phyloP scores from a whole-genome alignment of 2,329 filamentous ascomycete genomes.

The Parastagonospora avenae region DNA sequence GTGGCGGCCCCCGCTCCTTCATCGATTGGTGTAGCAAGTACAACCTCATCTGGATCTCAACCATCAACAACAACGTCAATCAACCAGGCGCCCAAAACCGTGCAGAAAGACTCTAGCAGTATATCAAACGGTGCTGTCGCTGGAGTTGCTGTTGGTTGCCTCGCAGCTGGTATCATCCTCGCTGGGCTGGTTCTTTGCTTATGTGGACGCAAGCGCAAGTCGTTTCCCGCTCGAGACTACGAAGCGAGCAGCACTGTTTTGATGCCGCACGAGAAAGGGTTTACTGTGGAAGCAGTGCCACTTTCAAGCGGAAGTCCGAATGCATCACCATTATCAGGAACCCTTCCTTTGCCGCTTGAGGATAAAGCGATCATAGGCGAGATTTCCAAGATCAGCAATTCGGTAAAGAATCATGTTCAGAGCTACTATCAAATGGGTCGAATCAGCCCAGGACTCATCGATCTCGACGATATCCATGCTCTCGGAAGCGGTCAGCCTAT shows the following conservation, averaged over 20 bases:
- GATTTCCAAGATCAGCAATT: slow-evolving; percentile 38
- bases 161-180: slow-evolving; percentile 37
- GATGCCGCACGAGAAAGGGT: slow-evolving; percentile 25
- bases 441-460: slow-evolving; percentile 26
- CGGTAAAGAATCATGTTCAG: slow-evolving; percentile 46
- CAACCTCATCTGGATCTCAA: no score
- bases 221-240: slow-evolving; percentile 4
- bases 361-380: slow-evolving; percentile 39
- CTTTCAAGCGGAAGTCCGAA: slow-evolving; percentile 14
- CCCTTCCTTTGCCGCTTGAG: slow-evolving; percentile 39
- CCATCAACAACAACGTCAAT: no score
- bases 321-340: slow-evolving; percentile 11
- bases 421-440: slow-evolving; percentile 39
- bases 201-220: slow-evolving; percentile 21
- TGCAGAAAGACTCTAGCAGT: no score
- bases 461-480: slow-evolving; percentile 27
- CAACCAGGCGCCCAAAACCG: no score
- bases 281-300: slow-evolving; percentile 10
- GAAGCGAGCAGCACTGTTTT: slow-evolving; percentile 20
- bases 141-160: slow-evolving; percentile 45
- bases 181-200: slow-evolving; percentile 27
- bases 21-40: no score
- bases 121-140: slow-evolving; percentile 32
- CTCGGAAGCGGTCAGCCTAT: slow-evolving; percentile 28
- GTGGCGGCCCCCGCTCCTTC: no score